phyloP scores from a whole-genome alignment of 2,329 filamentous ascomycete species.

The Dothiorella sarmentorum region DNA sequence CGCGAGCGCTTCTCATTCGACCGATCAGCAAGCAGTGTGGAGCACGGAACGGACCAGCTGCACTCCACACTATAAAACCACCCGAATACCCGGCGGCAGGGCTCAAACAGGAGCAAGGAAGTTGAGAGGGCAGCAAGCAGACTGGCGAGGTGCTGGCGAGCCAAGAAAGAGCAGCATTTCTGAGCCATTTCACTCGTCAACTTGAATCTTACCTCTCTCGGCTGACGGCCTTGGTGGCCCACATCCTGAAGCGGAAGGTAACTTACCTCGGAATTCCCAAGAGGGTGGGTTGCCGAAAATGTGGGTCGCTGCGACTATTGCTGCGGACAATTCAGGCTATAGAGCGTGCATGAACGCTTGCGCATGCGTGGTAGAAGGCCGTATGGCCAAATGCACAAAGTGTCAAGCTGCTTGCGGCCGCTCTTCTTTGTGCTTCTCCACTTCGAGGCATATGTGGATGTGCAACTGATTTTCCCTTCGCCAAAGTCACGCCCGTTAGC shows the following conservation, averaged over 20 bases:
- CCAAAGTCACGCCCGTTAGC: neutral
- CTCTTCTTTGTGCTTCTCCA: neutral
- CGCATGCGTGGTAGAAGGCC: neutral
- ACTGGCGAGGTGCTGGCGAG: neutral
- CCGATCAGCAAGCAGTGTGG: neutral
- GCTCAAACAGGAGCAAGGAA: neutral
- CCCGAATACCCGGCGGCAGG: slow-evolving; percentile 10
- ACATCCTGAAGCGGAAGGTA: slow-evolving; percentile 1
- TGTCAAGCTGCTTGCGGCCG: neutral
- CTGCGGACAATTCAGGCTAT: slow-evolving; percentile 13
- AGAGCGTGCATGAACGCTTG: neutral
- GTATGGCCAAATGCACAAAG: neutral
- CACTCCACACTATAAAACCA: slow-evolving; percentile 1
- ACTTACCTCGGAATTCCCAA: neutral
- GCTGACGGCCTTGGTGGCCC: neutral
- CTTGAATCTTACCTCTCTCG: neutral
- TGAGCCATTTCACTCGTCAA: neutral
- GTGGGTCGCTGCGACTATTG: slow-evolving; percentile 1
- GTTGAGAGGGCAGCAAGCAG: neutral
- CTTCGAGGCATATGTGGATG: neutral
- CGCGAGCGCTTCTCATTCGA: slow-evolving; percentile 3
- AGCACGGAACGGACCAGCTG: neutral
- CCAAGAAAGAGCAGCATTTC: neutral
- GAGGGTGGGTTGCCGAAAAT: neutral
- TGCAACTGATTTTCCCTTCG: neutral